phyloP scores from a whole-genome alignment of 805 yeast genomes.

The Yarrowia osloensis region DNA sequence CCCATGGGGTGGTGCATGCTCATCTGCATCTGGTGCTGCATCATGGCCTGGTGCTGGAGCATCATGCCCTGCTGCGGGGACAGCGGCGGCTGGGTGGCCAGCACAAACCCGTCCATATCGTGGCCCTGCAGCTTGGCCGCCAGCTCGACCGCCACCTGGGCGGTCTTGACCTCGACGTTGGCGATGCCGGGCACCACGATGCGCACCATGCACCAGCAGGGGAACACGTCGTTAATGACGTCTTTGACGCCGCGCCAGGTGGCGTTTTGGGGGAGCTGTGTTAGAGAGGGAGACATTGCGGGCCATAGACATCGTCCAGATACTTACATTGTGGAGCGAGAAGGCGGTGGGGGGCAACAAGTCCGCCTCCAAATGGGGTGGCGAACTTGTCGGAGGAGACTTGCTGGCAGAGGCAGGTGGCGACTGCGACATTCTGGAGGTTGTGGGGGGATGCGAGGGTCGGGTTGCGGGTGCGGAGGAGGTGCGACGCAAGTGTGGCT shows the following conservation, averaged over 20 bases:
- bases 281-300: neutral
- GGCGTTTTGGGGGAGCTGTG: conserved; percentile 14
- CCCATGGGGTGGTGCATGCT: conserved; percentile 21
- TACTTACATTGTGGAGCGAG: conserved; percentile 24
- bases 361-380: conserved; percentile 23
- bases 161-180: conserved; percentile 14
- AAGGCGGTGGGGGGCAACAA: conserved; percentile 21
- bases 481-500: conserved; percentile 17
- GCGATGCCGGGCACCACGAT: conserved; percentile 30
- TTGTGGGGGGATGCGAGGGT: neutral
- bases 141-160: conserved; percentile 21
- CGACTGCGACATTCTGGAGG: conserved; percentile 21
- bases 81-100: conserved; percentile 16
- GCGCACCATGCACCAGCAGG: conserved; percentile 29
- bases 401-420: conserved; percentile 9
- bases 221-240: conserved; percentile 23
- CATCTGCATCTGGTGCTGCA: conserved; percentile 24
- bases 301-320: no score
- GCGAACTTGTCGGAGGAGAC: conserved; percentile 23
- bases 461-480: neutral
- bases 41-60: conserved; percentile 27
- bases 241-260: conserved; percentile 29
- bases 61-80: conserved; percentile 3
- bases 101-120: conserved; percentile 16
- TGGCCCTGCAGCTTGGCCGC: conserved; percentile 9